phyloP scores from a whole-genome alignment of 768 basidiomycete genomes.

The Gloeophyllum trabeum region DNA sequence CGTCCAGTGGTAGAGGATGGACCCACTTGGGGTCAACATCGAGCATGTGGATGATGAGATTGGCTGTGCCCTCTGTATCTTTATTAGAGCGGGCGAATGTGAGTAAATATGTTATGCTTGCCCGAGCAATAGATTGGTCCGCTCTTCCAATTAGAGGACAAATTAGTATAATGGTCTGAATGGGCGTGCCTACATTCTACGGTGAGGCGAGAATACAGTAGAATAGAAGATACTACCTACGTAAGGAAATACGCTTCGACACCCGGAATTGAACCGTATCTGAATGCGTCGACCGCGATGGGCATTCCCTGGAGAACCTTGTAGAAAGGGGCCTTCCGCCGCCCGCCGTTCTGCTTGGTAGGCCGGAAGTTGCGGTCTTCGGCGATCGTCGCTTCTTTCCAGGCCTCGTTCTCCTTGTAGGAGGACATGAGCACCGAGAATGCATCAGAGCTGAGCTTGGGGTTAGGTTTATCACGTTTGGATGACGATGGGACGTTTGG shows the following conservation, averaged over 20 bases:
- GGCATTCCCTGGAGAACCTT: slow-evolving; percentile 96
- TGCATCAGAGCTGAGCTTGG: slow-evolving; percentile 22
- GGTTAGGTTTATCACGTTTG: slow-evolving; percentile 6
- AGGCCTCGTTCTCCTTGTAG: slow-evolving; percentile 66
- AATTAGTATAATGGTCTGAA: slow-evolving; percentile 92
- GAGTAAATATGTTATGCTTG: too few species aligned
- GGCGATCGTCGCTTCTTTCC: slow-evolving; percentile 64
- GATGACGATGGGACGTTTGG: slow-evolving; percentile 6
- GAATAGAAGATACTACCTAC: slow-evolving; percentile 29
- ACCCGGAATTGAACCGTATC: slow-evolving; percentile 84
- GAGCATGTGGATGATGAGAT: slow-evolving; percentile 86
- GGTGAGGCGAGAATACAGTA: neutral
- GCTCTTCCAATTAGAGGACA: slow-evolving; percentile 77
- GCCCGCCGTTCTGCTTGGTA: slow-evolving; percentile 34
- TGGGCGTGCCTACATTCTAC: slow-evolving; percentile 86
- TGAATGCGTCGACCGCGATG: slow-evolving; percentile 95
- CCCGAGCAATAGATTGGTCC: slow-evolving; percentile 95
- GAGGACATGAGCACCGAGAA: slow-evolving; percentile 91
- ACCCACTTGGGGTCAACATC: slow-evolving; percentile 86
- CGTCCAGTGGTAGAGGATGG: slow-evolving; percentile 74
- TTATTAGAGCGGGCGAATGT: too few species aligned
- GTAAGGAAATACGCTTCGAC: slow-evolving; percentile 89
- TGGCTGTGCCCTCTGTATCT: slow-evolving; percentile 72
- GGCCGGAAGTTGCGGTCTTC: slow-evolving; percentile 37
- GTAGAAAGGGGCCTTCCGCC: slow-evolving; percentile 86